Evolutionary conservation across 202 grass and related monocot species (phyloP), one percentile per base, ranked within the genome.

Genomic region (Zizania palustris): DNA sequence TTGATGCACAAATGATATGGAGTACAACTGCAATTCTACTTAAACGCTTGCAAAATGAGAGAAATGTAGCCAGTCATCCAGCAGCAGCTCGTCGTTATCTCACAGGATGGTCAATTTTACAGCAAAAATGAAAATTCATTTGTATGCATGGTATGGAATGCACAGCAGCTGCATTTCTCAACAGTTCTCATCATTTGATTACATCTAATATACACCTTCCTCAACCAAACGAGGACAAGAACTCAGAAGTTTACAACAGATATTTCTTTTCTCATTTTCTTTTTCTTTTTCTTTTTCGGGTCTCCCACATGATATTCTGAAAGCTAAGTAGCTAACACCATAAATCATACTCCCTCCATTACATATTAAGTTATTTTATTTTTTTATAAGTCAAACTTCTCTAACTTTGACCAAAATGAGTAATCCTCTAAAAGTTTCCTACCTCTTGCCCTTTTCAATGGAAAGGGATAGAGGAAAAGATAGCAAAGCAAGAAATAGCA

Each of bases 181-280:
- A 18, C 3, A 18, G 8, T 9, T 9, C 13, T 38, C 15, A 53
- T 69, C 42, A 33, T 9, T 59, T 58, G 75, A 42, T 84, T 80
- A 80, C 70, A 84, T 70, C 46, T 46, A 49, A 20, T 14, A 79
- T 11, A 83, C 10, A 74, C 37, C 64, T 61, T 45, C 34, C 41
- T 63, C 11, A 69, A 22, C 44, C 48, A 70, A 18, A 74, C 3
- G 64, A 88, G 63, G 33, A 33, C 11, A 65, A 42, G 65, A 76
- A 43, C 55, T 73, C 56, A 73, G 22, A 41, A 56, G 67, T 38
- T 64, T 63, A 57, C 51, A 74, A 61, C 60, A 54, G 33, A 49
- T 21, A 34, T 70, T 39, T 19, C 41, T 42, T 12, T 3, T 6
- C 2, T 22, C 11, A 38, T 66, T 35, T 9, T 21, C 2, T 78